A percentile compares a stretch with the other conserved stretches of the same genome.
phyloP scores from a whole-genome alignment of 305 asterid genomes.

The Fraxinus baroniana region DNA sequence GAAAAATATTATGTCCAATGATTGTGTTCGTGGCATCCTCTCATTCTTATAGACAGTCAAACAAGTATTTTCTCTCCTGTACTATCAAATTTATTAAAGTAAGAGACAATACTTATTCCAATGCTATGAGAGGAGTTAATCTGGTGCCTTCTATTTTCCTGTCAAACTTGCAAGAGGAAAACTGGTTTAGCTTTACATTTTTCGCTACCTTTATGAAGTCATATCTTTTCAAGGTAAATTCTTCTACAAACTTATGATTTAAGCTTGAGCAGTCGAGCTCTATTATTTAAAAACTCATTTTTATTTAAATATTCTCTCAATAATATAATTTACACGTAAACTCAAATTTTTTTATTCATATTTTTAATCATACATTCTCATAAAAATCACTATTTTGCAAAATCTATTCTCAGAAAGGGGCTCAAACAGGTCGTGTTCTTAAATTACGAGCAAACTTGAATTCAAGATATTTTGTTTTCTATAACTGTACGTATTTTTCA shows the following conservation, averaged over 20 bases:
- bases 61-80: neutral
- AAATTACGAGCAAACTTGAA: too few species aligned
- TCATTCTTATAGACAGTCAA: neutral
- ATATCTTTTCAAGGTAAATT: neutral
- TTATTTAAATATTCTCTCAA: neutral
- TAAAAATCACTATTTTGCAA: too few species aligned
- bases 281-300: too few species aligned
- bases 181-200: neutral
- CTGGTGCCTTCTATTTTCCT: neutral
- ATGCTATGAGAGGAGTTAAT: neutral
- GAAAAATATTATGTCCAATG: neutral
- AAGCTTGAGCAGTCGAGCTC: too few species aligned
- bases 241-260: neutral
- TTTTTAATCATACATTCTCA: neutral
- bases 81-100: neutral
- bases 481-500: too few species aligned
- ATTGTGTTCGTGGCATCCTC: neutral
- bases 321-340: neutral
- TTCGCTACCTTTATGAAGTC: neutral
- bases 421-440: too few species aligned
- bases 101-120: neutral
- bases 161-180: neutral
- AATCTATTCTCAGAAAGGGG: neutral
- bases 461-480: too few species aligned
- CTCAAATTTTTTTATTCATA: neutral